Percentiles rank a stretch among this genome's conserved stretches.
These are phyloP conservation scores for Citrus cavaleriei DNA, from an alignment of 345 rosid species.

Conservation along the genomic window DNA sequence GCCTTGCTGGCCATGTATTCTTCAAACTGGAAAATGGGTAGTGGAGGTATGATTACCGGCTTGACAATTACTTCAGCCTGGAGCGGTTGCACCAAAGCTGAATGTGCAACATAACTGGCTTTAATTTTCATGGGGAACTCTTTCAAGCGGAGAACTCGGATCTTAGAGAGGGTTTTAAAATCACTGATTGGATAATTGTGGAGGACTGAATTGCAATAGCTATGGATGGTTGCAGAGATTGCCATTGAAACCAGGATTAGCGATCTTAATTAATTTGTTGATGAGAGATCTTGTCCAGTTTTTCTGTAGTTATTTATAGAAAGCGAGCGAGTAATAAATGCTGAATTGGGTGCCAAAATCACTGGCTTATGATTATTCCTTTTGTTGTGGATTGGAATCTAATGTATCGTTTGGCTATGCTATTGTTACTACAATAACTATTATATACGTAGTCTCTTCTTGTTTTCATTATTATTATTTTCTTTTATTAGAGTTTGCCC, in stretches of 20 bases:
- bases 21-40: slow-evolving; percentile 23
- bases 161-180: neutral
- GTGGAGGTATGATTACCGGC: neutral
- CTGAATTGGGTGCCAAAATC: neutral
- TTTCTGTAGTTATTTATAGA: neutral
- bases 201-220: neutral
- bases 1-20: slow-evolving; percentile 29
- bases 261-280: neutral
- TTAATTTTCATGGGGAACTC: neutral
- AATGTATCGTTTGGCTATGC: neutral
- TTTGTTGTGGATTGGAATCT: neutral
- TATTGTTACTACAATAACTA: neutral
- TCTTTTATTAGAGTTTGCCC: neutral
- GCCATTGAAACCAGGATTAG: neutral
- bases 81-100: neutral
- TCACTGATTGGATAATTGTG: neutral
- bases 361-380: neutral
- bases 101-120: neutral
- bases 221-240: neutral
- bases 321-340: neutral
- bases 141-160: neutral
- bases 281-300: neutral
- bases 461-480: neutral
- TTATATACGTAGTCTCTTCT: neutral
- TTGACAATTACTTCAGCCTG: neutral